phyloP scores from a whole-genome alignment of 805 yeast genomes.

The Schwanniomyces polymorphus region DNA sequence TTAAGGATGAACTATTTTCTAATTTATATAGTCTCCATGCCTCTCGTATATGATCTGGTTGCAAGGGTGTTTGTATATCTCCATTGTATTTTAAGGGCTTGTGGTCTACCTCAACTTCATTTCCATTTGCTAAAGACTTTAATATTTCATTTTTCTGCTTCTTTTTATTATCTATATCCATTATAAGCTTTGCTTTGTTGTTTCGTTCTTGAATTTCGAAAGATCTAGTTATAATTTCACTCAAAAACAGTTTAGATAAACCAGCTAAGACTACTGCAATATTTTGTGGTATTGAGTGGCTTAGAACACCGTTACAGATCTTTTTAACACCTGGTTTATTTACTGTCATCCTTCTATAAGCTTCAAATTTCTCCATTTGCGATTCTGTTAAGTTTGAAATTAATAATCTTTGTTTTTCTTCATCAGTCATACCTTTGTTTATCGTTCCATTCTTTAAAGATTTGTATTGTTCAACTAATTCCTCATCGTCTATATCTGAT shows the following conservation, averaged over 20 bases:
- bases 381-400: slow-evolving; percentile 74
- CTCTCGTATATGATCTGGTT: slow-evolving; percentile 83
- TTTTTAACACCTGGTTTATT: slow-evolving; percentile 74
- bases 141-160: slow-evolving; percentile 30
- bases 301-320: slow-evolving; percentile 73
- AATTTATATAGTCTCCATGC: slow-evolving; percentile 79
- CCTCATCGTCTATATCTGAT: slow-evolving; percentile 35
- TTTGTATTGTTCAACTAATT: slow-evolving; percentile 28
- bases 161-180: slow-evolving; percentile 42
- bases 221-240: slow-evolving; percentile 84
- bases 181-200: slow-evolving; percentile 39
- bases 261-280: slow-evolving; percentile 83
- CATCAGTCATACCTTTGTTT: slow-evolving; percentile 35
- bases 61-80: slow-evolving; percentile 57
- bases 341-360: slow-evolving; percentile 69
- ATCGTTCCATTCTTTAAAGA: slow-evolving; percentile 30
- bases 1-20: slow-evolving; percentile 53
- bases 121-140: slow-evolving; percentile 40
- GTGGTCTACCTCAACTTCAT: slow-evolving; percentile 28
- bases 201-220: slow-evolving; percentile 65
- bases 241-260: slow-evolving; percentile 83
- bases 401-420: slow-evolving; percentile 60
- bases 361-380: slow-evolving; percentile 86
- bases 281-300: slow-evolving; percentile 77
- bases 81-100: slow-evolving; percentile 29